A percentile compares a stretch with the other conserved stretches of the same genome.
These are phyloP conservation scores for Malassezia equina DNA, from an alignment of 1,284 basidiomycete genomes.

Conservation along the genomic window DNA sequence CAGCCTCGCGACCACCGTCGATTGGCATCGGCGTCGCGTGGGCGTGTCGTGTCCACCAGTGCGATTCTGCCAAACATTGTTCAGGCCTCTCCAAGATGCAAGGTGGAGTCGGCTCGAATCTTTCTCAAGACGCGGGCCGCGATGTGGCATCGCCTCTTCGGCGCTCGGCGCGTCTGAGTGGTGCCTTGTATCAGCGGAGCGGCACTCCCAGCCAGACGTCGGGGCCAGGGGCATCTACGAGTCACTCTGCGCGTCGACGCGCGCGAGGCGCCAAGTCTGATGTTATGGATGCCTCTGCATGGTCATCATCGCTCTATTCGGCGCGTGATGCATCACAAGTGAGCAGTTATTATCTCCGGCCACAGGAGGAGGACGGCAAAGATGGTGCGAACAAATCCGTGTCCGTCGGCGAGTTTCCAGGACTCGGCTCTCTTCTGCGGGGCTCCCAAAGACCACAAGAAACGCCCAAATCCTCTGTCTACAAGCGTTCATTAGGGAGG, in stretches of 20 bases:
- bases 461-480: slow-evolving; percentile 9
- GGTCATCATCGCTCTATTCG: slow-evolving; percentile 15
- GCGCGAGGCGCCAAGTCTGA: not conserved
- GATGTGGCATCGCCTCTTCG: slow-evolving; percentile 4
- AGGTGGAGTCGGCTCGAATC: not conserved
- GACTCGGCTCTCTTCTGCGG: slow-evolving; percentile 12
- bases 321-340: slow-evolving; percentile 12
- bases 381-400: not conserved
- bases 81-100: not conserved
- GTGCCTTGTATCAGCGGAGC: not conserved
- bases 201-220: not conserved
- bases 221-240: not conserved
- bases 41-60: not conserved
- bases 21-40: not conserved
- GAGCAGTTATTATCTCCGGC: slow-evolving; percentile 16
- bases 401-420: not conserved
- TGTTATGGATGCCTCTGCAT: slow-evolving; percentile 7
- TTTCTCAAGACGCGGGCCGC: not conserved
- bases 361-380: not conserved
- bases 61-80: not conserved
- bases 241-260: not conserved
- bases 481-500: not conserved
- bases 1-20: not conserved
- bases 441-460: slow-evolving; percentile 11
- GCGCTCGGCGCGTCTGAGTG: slow-evolving; percentile 12